Conservation (phyloP, 2,329 filamentous ascomycete genomes). For the Neoarthrinium moseri region DNA sequence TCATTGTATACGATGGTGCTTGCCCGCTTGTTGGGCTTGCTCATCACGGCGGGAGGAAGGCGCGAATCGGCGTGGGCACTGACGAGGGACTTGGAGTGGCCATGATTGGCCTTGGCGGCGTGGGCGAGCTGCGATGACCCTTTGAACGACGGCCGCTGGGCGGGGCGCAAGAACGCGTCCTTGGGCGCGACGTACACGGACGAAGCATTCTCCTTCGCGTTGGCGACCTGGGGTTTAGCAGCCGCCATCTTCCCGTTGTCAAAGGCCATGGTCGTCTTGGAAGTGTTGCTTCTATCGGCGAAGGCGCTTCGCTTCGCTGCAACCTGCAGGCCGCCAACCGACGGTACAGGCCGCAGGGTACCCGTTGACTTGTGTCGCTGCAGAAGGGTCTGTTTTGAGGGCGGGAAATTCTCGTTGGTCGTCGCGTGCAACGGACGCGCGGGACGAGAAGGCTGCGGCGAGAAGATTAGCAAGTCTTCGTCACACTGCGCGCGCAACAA, state of each 20-base stretch:
- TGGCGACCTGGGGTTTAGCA: conserved; percentile 22
- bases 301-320: conserved; percentile 76
- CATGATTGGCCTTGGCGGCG: conserved; percentile 20
- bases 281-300: conserved; percentile 76
- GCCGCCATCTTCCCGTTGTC: conserved; percentile 26
- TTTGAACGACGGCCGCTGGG: conserved; percentile 28
- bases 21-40: conserved; percentile 12
- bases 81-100: conserved; percentile 5
- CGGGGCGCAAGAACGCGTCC: conserved; percentile 36
- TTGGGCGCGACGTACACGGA: conserved; percentile 23
- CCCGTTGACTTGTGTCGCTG: conserved; percentile 80
- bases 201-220: conserved; percentile 43
- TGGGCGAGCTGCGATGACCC: conserved; percentile 17
- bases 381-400: conserved; percentile 63
- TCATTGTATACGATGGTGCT: conserved; percentile 24
- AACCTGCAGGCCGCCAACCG: conserved; percentile 57
- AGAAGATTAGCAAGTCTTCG: conserved; percentile 19
- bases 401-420: conserved; percentile 68
- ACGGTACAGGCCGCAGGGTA: conserved; percentile 50
- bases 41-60: conserved; percentile 4
- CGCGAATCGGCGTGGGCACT: neutral
- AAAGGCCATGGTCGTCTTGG: conserved; percentile 18
- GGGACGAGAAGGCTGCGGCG: conserved; percentile 66
- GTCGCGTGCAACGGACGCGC: conserved; percentile 56
- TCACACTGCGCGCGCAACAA: too few species aligned